Percentiles rank a stretch among this genome's conserved stretches.
phyloP scores from a whole-genome alignment of 352 stramenopile genomes.

The Pythium angustatum region DNA sequence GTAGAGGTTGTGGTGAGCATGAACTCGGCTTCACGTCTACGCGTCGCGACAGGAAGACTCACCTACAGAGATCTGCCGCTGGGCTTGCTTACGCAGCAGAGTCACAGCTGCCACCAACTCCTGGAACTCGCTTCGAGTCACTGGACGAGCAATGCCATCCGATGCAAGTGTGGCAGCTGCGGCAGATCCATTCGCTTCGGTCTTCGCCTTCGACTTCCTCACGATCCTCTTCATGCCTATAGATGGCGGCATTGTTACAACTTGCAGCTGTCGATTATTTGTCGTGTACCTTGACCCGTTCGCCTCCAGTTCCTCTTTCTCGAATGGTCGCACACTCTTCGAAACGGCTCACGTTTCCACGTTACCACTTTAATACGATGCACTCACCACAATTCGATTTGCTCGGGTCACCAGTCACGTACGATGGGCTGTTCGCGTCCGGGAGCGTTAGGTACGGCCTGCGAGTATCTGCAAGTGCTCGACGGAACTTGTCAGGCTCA shows the following conservation, averaged over 20 bases:
- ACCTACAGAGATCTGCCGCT: conserved; percentile 46
- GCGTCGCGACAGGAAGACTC: not conserved
- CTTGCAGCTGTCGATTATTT: not conserved
- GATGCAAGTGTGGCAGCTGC: conserved; percentile 20
- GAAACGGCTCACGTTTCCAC: not conserved
- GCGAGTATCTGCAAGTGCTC: not conserved
- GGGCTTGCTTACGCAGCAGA: conserved; percentile 49
- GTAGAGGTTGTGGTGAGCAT: not conserved
- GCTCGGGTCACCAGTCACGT: not conserved
- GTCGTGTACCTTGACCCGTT: too few species aligned
- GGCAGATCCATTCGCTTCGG: not conserved
- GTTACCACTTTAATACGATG: not conserved
- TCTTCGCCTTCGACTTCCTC: conserved; percentile 15
- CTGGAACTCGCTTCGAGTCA: conserved; percentile 61
- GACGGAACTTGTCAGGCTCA: not conserved
- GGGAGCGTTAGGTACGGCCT: conserved; percentile 39
- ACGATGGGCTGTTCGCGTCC: conserved; percentile 54
- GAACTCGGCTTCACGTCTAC: not conserved
- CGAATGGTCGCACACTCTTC: not conserved
- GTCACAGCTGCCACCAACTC: conserved; percentile 46
- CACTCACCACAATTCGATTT: not conserved
- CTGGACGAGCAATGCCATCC: conserved; percentile 36
- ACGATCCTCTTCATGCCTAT: conserved; percentile 10
- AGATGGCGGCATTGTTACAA: not conserved
- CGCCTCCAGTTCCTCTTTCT: too few species aligned